Evolutionary conservation across 805 yeast genomes (phyloP), one percentile per base, ranked within the genome.

Genomic region (Wickerhamomyces tratensis): DNA sequence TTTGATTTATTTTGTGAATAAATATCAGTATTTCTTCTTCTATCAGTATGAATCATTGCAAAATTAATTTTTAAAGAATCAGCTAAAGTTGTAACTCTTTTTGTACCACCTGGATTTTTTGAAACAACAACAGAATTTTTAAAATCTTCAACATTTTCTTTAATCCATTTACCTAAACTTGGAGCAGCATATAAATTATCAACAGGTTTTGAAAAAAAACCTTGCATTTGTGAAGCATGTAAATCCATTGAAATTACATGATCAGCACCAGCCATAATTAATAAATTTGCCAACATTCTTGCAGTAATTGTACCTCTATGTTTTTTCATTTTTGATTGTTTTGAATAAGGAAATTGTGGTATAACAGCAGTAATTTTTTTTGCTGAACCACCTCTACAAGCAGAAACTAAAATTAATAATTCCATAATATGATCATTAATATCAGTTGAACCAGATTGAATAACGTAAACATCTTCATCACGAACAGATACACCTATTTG

Each of bases 221-320:
- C 99, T 69, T 93, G 98, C 98, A 93, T 93, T 66, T 93, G 99
- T 33, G 96, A 81, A 27, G 99, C 98, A 53, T 77, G 81, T 51
- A 93, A 69, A 59, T 93, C 99, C 97, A 93, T 89, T 4, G 96
- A 86, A 35, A 93, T 91, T 44, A 93, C 94, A 64, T 93, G 99
- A 64, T 93, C 98, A 26, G 98, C 98, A 52, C 99, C 99, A 5
- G 98, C 98, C 94, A 93, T 94, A 44, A 88, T 79, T 49, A 93
- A 69, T 57, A 93, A 68, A 54, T 93, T 93, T 46, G 99, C 98
- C 59, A 93, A 74, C 98, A 93, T 86, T 60, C 98, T 77, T 13
- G 98, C 98, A 5, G 98, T 91, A 56, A 93, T 93, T 36, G 98
- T 98, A 42, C 98, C 98, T 65, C 99, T 74, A 61, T 93, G 98